phyloP scores from a whole-genome alignment of 1,139 yeast genomes.

The Pichia cactophila region DNA sequence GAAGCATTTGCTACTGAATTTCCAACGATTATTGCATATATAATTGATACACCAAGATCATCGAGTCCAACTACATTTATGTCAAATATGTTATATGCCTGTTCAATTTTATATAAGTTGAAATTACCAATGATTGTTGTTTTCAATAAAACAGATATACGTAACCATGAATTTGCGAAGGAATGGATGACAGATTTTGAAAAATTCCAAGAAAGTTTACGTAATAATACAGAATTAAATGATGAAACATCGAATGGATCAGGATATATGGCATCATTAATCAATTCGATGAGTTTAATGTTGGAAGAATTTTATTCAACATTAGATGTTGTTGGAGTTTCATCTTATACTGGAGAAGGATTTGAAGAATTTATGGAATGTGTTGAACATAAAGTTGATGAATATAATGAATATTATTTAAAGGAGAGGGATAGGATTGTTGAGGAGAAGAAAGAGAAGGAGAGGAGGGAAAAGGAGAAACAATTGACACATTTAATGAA shows the following conservation, averaged over 20 bases:
- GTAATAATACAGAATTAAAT: slow-evolving; percentile 51
- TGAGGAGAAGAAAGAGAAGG: slow-evolving; percentile 70
- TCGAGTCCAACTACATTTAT: slow-evolving; percentile 93
- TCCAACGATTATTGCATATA: slow-evolving; percentile 92
- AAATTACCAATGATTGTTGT: slow-evolving; percentile 96
- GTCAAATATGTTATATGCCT: slow-evolving; percentile 97
- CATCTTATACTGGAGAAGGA: slow-evolving; percentile 89
- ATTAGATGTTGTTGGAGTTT: slow-evolving; percentile 83
- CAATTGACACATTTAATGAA: slow-evolving; percentile 69
- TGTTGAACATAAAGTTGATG: slow-evolving; percentile 81
- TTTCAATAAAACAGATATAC: slow-evolving; percentile 89
- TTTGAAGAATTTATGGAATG: slow-evolving; percentile 82
- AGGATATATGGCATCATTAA: slow-evolving; percentile 90
- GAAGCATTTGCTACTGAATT: slow-evolving; percentile 94
- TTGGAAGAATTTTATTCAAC: slow-evolving; percentile 94
- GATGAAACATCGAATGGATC: slow-evolving; percentile 64
- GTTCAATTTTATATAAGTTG: slow-evolving; percentile 92
- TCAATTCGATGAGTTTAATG: slow-evolving; percentile 93
- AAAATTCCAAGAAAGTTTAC: slow-evolving; percentile 73
- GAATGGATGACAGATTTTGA: slow-evolving; percentile 99
- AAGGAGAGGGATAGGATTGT: slow-evolving; percentile 80
- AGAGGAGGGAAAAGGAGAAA: slow-evolving; percentile 62
- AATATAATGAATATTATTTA: slow-evolving; percentile 74
- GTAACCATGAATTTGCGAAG: slow-evolving; percentile 77
- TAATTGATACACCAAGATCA: slow-evolving; percentile 93